Evolutionary conservation across 2,329 filamentous ascomycete species (phyloP), one percentile per base, ranked within the genome.

Genomic region (Raffaelea arxii): DNA sequence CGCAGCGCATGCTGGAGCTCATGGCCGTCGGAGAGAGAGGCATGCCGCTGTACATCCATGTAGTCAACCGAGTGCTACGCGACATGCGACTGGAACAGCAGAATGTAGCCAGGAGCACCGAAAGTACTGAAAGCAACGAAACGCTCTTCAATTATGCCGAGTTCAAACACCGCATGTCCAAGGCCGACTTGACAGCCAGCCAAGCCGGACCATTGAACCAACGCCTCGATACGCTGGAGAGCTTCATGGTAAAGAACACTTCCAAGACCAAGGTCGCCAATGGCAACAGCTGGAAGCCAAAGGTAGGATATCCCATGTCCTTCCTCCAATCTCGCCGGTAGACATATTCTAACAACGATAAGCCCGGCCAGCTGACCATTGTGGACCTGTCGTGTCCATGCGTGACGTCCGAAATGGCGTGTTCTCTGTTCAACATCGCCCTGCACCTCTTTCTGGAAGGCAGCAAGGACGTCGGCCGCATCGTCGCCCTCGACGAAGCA

Each of bases 401-500:
- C 53, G 67, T 89, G 5, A 80, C 80, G 0, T 61, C 77, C 0
- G 74, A 80, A 22, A 78, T 75, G 32, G 84, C 84, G 0, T 91
- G 85, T 55, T 69, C 76, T 0, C 65, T 91, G 0, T 91, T 91
- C 61, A 80, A 84, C 45, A 82, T 89, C 36, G 83, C 78, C 19
- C 66, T 91, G 2, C 71, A 71, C 2, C 63, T 86, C 0, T 87
- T 86, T 55, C 61, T 86, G 0, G 75, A 82, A 48, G 68, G 77
- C 41, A 61, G 70, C 0, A 52, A 60, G 0, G 59, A 58, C 0
- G 56, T 70, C 1, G 78, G 82, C 1, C 71, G 78, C 4, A 67
- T 89, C 32, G 63, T 90, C 14, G 83, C 82, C 0, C 66, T 90
- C 0, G 85, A 91, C 51, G 84, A 91, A 58, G 86, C 86, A 0